Base-by-base conservation (phyloP, 1,284 basidiomycete genomes). In the Tranzscheliella williamsii region DNA sequence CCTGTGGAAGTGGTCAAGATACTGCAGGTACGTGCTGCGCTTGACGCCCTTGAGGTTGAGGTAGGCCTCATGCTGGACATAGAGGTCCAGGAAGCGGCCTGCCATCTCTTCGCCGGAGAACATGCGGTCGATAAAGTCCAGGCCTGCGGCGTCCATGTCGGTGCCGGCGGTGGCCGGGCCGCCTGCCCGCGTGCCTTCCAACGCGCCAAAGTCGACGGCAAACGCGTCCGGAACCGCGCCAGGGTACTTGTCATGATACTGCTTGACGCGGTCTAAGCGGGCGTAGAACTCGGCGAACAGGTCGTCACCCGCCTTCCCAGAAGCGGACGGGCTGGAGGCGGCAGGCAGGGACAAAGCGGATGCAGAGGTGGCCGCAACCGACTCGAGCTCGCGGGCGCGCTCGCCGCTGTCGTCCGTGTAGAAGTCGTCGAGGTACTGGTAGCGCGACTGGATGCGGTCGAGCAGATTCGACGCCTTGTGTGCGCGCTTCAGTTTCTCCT, bases 231-330 rank as follows among this genome's bases (percentile, higher is more conserved):
- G 64, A 5, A 79, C 90, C 86, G 65, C 86, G 85, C 76, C 86
- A 79, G 91, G 91, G 83, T 97, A 95, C 82, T 90, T 91, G 78
- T 84, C 84, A 83, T 97, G 88, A 83, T 96, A 91, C 74, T 94
- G 91, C 81, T 92, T 90, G 78, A 98, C 86, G 83, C 88, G 90
- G 75, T 85, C 87, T 80, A 98, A 86, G 78, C 94, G 87, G 73
- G 85, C 81, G 81, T 99, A 98, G 82, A 98, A 99, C 37, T 73
- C 69, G 31, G 38, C 42, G 8, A 75, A 62, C 8, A 57, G 38
- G 22, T 68, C 68, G 24, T 60, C 58, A 18, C 35, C 53, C 6
- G 6, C 29, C n/a, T 40, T 17, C 31, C 20, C 5, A 29, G 24
- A 11, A 16, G 24, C 23, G 32, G 39, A 39, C 15, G 37, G 33